These are phyloP conservation scores for Stylonectria norvegica DNA, from an alignment of 2,329 filamentous ascomycete genomes.

Conservation along the genomic window DNA sequence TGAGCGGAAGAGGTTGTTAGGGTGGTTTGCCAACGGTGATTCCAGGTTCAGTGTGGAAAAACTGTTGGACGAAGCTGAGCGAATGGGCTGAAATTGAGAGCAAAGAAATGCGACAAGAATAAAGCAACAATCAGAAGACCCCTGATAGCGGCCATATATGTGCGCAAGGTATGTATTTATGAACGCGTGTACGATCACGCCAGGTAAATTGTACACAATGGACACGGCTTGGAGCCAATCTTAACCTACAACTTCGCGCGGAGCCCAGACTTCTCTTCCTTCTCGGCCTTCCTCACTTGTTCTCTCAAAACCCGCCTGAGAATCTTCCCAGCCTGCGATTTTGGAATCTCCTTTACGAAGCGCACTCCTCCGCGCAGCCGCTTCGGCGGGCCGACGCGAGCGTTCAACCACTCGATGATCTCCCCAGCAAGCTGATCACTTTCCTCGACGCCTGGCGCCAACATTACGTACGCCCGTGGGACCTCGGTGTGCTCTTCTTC, in stretches of 20 bases:
- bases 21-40: constrained; percentile 80
- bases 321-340: constrained; percentile 58
- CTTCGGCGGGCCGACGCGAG: constrained; percentile 63
- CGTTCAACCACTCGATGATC: constrained; percentile 41
- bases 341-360: constrained; percentile 67
- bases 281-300: constrained; percentile 37
- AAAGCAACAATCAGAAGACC: constrained; percentile 3
- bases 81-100: constrained; percentile 49
- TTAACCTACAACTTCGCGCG: constrained; percentile 36
- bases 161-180: neutral
- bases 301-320: constrained; percentile 48
- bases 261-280: constrained; percentile 28
- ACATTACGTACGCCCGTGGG: constrained; percentile 48
- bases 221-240: no score
- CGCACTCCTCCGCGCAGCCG: constrained; percentile 66
- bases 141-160: constrained; percentile 2
- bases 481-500: constrained; percentile 62
- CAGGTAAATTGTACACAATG: constrained; percentile 3
- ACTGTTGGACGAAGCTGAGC: constrained; percentile 86
- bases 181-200: constrained; percentile 13
- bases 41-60: constrained; percentile 76
- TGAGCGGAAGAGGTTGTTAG: constrained; percentile 67
- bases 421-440: constrained; percentile 33
- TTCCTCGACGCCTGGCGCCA: constrained; percentile 34
- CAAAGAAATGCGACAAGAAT: neutral